Base-by-base conservation (phyloP, 2,329 filamentous ascomycete species). In the Onygena corvina region DNA sequence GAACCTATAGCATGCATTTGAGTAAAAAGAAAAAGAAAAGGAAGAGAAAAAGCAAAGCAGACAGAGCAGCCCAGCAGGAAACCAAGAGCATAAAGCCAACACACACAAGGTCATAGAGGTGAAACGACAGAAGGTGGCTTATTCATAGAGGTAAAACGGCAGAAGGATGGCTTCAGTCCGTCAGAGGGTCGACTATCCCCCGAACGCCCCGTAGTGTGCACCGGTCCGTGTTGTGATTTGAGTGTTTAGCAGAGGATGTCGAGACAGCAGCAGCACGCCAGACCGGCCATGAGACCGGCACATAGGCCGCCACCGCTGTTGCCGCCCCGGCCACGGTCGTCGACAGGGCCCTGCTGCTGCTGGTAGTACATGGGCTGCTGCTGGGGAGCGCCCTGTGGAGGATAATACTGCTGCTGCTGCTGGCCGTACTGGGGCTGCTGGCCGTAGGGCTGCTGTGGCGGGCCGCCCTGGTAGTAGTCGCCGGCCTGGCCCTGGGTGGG, bases 261-360 rank as follows among this genome's bases (percentile, higher is more conserved):
- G 61, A 73, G 64, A 59, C 71, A 74, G 57, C 71, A 74, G 56
- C 71, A 74, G 54, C 70, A 72, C 6, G 71, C 71, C 50, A 72
- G 48, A 14, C 67, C 70, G 42, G 67, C 70, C 56, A 71, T 58
- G 12, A 74, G 61, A 59, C 70, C 71, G 1, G 71, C 70, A 49
- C 71, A 73, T 27, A 71, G 64, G 2, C 71, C 70, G n/a, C n/a
- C 6, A 48, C 56, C 64, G 60, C 11, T 60, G 58, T 38, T 65
- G 64, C 47, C 70, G 66, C 2, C 64, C 67, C 38, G 63, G 62
- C 50, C 60, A 65, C 47, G 62, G 69, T 38, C 60, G 64, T 40
- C 62, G 60, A 40, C 64, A 60, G 20, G 57, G 4, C 11, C 14
- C 14, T 38, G 58, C 46, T 65, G 65, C 44, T 62, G 65, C 47